A percentile compares a stretch with the other conserved stretches of the same genome.
Evolutionary conservation across 1,284 basidiomycete genomes (phyloP).

Genomic region (Mycena citricolor): DNA sequence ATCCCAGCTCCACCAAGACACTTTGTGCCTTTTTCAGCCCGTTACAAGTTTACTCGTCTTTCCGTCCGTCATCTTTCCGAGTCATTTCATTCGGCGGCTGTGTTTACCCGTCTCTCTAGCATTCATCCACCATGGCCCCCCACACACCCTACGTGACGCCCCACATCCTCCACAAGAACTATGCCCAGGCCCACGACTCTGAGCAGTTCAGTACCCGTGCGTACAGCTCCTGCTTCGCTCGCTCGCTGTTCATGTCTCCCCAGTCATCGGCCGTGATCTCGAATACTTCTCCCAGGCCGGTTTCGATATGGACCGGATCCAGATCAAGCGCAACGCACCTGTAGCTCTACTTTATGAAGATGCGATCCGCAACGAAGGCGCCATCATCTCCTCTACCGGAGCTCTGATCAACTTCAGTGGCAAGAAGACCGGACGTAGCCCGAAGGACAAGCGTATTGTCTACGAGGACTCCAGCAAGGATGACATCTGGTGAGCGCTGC

Average conservation of each 20-base stretch:
- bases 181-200: conserved; percentile 69
- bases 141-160: conserved; percentile 82
- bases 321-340: conserved; percentile 92
- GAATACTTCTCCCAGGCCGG: conserved; percentile 99
- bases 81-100: too few species aligned
- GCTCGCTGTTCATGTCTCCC: conserved; percentile 14
- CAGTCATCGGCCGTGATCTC: conserved; percentile 89
- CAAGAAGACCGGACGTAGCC: conserved; percentile 97
- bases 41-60: too few species aligned
- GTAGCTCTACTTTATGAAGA: conserved; percentile 97
- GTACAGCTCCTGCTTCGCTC: conserved; percentile 28
- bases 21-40: too few species aligned
- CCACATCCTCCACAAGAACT: conserved; percentile 80
- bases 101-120: conserved; percentile 20
- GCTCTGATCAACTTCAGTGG: conserved; percentile 99
- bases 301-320: conserved; percentile 94
- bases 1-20: too few species aligned
- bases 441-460: conserved; percentile 99
- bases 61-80: too few species aligned
- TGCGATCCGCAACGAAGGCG: conserved; percentile 96
- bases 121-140: conserved; percentile 48
- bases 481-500: conserved; percentile 98
- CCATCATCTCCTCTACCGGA: conserved; percentile 94
- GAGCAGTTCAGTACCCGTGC: conserved; percentile 61
- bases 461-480: conserved; percentile 97